Percentiles rank a stretch among this genome's conserved stretches.
Evolutionary conservation across 345 rosid species (phyloP).

Genomic region (Gynandropsis gynandra): DNA sequence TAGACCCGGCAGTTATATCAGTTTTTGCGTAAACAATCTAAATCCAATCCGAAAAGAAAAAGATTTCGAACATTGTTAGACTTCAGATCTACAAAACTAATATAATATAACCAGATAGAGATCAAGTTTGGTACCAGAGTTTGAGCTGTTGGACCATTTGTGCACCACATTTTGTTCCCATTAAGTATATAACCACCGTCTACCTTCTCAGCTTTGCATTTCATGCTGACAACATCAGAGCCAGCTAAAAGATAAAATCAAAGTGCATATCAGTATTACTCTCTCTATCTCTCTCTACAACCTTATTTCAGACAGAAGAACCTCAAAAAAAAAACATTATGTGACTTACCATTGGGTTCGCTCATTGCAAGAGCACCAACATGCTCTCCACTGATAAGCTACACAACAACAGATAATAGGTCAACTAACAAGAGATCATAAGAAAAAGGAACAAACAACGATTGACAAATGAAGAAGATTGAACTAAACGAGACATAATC

Average conservation of each 20-base stretch:
- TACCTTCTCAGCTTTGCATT: constrained; percentile 84
- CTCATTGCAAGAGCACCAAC: constrained; percentile 98
- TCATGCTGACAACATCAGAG: constrained; percentile 94
- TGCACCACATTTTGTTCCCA: constrained; percentile 99
- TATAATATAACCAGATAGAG: constrained; percentile 1
- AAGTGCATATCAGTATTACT: background rate
- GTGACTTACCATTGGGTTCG: constrained; percentile 80
- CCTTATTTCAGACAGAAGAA: background rate
- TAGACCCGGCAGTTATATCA: constrained; percentile 59
- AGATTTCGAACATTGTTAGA: background rate
- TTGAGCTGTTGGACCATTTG: constrained; percentile 92
- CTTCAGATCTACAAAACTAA: background rate
- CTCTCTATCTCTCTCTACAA: background rate
- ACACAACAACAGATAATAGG: constrained; percentile 27
- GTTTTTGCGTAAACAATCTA: constrained; percentile 91
- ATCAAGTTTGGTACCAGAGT: constrained; percentile 53
- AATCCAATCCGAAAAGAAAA: constrained; percentile 16
- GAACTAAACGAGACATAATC: background rate
- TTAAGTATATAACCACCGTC: constrained; percentile 76
- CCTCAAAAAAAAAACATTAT: constrained; percentile 10
- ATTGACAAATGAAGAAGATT: background rate
- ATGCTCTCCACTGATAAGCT: constrained; percentile 97
- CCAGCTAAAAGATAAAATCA: constrained; percentile 86
- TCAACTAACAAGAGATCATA: constrained; percentile 10
- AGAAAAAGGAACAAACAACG: background rate